phyloP scores from a whole-genome alignment of 257 asterid genomes.

The Scutellaria barbata region DNA sequence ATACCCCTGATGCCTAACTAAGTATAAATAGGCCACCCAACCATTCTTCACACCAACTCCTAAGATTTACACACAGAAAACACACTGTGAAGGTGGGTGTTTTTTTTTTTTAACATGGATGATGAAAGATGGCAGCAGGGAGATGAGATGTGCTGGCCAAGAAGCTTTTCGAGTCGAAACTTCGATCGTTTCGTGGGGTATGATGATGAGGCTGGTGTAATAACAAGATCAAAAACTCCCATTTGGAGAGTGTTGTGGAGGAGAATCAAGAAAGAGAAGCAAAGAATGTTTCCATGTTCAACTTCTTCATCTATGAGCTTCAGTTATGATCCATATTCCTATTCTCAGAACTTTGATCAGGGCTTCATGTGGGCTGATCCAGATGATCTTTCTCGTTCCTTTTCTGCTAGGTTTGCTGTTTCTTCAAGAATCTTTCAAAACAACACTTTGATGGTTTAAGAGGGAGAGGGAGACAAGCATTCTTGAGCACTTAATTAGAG shows the following conservation, averaged over 20 bases:
- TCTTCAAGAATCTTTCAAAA: constrained; percentile 60
- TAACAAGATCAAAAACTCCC: constrained; percentile 43
- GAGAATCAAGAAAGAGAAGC: constrained; percentile 71
- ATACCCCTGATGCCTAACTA: background rate
- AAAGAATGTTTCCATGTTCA: constrained; percentile 36
- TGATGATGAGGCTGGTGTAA: constrained; percentile 7
- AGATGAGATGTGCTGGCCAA: constrained; percentile 42
- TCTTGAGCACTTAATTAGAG: background rate
- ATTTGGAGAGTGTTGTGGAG: constrained; percentile 66
- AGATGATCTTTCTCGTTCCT: constrained; percentile 63
- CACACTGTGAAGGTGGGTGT: background rate
- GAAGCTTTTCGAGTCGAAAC: constrained; percentile 42
- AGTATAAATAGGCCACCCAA: constrained; percentile 23
- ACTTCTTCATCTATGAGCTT: constrained; percentile 46
- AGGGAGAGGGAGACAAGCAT: background rate
- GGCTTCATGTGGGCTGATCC: constrained; percentile 48
- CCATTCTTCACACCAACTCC: constrained; percentile 8
- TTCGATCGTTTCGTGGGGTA: constrained; percentile 43
- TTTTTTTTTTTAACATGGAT: constrained; percentile 36
- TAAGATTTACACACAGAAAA: constrained; percentile 4
- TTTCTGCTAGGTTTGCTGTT: constrained; percentile 77
- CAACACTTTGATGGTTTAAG: constrained; percentile 41
- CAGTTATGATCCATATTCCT: constrained; percentile 61
- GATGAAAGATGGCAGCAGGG: constrained; percentile 40
- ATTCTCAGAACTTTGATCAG: constrained; percentile 71